Evolutionary conservation across 495 filamentous ascomycete genomes (phyloP), one percentile per base, ranked within the genome.

Genomic region (Oleoguttula mirabilis): DNA sequence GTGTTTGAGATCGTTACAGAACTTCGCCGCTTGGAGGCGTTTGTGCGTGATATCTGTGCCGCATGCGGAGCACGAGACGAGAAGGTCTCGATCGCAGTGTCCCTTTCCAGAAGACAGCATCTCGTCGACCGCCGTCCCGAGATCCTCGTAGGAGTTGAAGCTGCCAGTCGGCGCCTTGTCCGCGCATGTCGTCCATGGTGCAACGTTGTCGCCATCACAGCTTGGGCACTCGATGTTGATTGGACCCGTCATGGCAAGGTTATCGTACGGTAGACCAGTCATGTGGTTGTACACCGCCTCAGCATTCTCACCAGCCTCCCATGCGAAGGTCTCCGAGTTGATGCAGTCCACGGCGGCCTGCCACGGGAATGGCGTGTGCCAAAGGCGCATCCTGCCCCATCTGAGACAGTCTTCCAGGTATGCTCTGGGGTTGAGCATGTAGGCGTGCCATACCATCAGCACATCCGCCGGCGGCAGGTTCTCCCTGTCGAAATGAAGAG

Each of bases 401-500:
- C 82, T 67, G 36, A 88, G 61, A 49, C 79, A 79, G 55, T 93
- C 86, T 51, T 93, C 85, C 2, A 85, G 70, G 55, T 78, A 93
- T 32, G 66, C 64, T 21, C 81, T 66, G 2, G 86, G 86, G 48
- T 88, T 92, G 3, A 94, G 71, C 76, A 87, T 78, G 50, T 84
- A 82, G 1, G 81, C 66, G 60, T 94, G 86, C 84, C 82, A 90
- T 0, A 92, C 83, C 83, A 94, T 85, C 32, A 94, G 60, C 2
- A 94, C 76, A 56, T 94, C 85, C 77, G 52, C 1, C 20, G 34
- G 21, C 16, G 41, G 48, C 30, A 50, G 35, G 21, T 43, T 33
- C 10, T 15, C 15, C 21, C 43, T 22, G 10, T n/a, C 15, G 17
- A 45, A 24, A 1, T 42, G 42, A 6, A 38, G 24, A 3, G 24